A percentile compares a stretch with the other conserved stretches of the same genome.
Conservation (phyloP, 2,329 filamentous ascomycete genomes). For the Domatiomyces catenatus region DNA sequence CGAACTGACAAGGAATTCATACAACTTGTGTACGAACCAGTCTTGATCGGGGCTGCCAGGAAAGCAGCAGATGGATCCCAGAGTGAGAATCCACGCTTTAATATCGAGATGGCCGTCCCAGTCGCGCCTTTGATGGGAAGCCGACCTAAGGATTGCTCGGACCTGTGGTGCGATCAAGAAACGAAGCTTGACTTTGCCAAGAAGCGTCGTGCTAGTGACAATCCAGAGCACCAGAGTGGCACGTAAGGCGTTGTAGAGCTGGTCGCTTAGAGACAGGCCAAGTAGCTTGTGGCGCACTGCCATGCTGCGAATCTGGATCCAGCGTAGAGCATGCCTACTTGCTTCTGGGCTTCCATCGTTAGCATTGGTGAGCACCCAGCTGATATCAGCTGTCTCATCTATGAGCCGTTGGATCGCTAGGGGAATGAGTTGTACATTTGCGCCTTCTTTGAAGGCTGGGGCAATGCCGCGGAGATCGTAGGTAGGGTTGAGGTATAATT, state of each 20-base stretch:
- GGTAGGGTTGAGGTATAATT: constrained; percentile 6
- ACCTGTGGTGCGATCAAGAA: constrained; percentile 11
- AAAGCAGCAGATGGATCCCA: constrained; percentile 11
- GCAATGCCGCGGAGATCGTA: constrained; percentile 8
- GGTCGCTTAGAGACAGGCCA: constrained; percentile 4
- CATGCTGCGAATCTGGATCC: constrained; percentile 13
- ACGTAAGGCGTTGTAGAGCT: constrained; percentile 8
- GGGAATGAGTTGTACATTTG: constrained; percentile 4
- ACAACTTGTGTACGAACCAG: constrained; percentile 11
- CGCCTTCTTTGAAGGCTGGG: constrained; percentile 3
- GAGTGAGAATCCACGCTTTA: constrained; percentile 11
- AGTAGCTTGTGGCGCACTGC: constrained; percentile 10
- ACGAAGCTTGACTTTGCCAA: constrained; percentile 10
- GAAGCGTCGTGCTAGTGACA: constrained; percentile 10
- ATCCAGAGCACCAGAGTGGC: constrained; percentile 11
- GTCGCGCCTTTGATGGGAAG: constrained; percentile 1
- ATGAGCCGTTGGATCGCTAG: background rate
- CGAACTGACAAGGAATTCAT: constrained; percentile 8
- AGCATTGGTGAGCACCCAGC: constrained; percentile 10
- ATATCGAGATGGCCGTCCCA: constrained; percentile 7
- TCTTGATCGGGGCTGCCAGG: constrained; percentile 7
- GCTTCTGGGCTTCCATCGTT: constrained; percentile 4
- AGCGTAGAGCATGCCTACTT: constrained; percentile 12
- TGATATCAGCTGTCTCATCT: constrained; percentile 6
- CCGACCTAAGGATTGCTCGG: constrained; percentile 3